Percentiles rank a stretch among this genome's conserved stretches.
phyloP scores from a whole-genome alignment of 2,329 filamentous ascomycete species.

The Paecilomyces sp. region DNA sequence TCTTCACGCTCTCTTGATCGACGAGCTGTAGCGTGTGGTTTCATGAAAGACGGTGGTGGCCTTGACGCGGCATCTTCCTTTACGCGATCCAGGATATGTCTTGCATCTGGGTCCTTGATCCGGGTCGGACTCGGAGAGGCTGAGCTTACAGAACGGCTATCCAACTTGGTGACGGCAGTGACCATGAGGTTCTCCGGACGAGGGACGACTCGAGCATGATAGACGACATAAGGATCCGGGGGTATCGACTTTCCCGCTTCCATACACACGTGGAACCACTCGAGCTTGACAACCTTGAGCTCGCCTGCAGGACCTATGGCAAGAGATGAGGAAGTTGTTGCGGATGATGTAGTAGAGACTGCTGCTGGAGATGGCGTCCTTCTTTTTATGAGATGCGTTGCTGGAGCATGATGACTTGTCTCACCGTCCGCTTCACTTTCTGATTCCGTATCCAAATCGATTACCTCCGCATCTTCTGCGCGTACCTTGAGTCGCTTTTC shows the following conservation, averaged over 20 bases:
- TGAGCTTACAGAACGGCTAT: too few species aligned
- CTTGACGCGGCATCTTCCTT: constrained; percentile 38
- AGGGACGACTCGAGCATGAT: constrained; percentile 40
- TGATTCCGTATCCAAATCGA: constrained; percentile 24
- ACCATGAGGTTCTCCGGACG: constrained; percentile 18
- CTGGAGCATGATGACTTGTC: constrained; percentile 7
- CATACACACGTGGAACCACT: constrained; percentile 48
- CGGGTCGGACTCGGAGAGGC: background rate
- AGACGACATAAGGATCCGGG: constrained; percentile 44
- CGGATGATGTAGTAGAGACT: background rate
- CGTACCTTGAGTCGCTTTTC: background rate
- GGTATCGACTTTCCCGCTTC: constrained; percentile 37
- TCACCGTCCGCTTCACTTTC: constrained; percentile 19
- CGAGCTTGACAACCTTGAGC: constrained; percentile 45
- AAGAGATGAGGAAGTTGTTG: constrained; percentile 1
- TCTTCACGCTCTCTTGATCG: constrained; percentile 15
- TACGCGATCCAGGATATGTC: constrained; percentile 47
- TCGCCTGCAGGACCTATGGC: constrained; percentile 14
- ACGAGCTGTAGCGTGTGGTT: constrained; percentile 9
- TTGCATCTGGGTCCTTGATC: constrained; percentile 4
- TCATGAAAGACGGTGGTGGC: constrained; percentile 4
- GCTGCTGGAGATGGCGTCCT: background rate
- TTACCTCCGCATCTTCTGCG: constrained; percentile 6
- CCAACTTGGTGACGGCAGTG: background rate
- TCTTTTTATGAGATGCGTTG: constrained; percentile 5